Evolutionary conservation across 163 green algal species (phyloP), one percentile per base, ranked within the genome.

Genomic region (Scenedesmus sp.): DNA sequence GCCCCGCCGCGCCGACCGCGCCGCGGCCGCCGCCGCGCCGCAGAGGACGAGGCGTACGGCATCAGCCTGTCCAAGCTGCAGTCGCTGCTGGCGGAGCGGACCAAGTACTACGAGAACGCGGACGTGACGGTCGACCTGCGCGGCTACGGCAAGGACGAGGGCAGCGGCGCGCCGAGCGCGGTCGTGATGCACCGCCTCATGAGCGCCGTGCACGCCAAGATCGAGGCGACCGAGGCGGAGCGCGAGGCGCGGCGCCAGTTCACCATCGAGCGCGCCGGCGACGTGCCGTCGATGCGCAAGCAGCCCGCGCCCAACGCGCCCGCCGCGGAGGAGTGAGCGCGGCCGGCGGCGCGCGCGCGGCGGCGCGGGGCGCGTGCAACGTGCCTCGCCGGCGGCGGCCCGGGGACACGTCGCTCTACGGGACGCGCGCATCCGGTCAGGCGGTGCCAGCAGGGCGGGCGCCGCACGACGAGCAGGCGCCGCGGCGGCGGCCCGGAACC

Each of bases 81-180:
- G 0, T 20, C n/a, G 26, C 76, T 96, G 39, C 77, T 95, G 66
- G 82, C 91, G 26, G 80, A 95, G 45, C 85, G 92, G 29, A 73
- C 58, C 7, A 79, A 85, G 29, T 87, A 84, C 70, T 97, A 97
- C 62, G 87, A 87, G 60, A 88, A 91, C 66, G 87, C 91, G 36
- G 93, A 97, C 66, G 70, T 91, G 4, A 56, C 78, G 47, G 77
- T 93, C 18, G 58, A 60, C 14, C 74, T 93, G 36, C 65, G 80
- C 15, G 87, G 87, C n/a, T 82, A 83, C 31, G 83, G 76, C 33
- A 47, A 76, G 47, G 82, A 90, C 70, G 67, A 69, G 50, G 75
- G 87, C 39, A 56, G 28, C 15, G 87, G 86, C 9, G 88, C 86
- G n/a, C 82, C 84, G 3, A 77, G 86, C 7, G 77, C 86, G 1